Evolutionary conservation across 805 yeast genomes (phyloP).

Genomic region (Zygosaccharomyces gambellarensis): DNA sequence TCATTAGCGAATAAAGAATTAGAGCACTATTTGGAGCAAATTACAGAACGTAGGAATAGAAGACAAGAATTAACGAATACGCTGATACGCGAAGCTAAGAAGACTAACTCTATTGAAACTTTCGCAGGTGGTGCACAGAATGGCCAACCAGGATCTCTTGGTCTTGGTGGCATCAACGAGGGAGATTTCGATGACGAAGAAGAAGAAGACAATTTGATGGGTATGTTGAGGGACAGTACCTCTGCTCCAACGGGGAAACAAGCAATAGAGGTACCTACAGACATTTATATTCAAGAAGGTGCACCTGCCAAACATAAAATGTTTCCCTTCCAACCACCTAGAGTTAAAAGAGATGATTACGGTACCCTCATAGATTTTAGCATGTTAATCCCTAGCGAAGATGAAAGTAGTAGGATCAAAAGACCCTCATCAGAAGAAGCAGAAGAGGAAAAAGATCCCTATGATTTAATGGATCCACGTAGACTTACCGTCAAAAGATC

Average conservation of each 20-base stretch:
- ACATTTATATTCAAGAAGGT: conserved; percentile 21
- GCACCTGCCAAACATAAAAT: conserved; percentile 43
- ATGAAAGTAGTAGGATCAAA: conserved; percentile 37
- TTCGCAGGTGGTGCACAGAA: conserved; percentile 3
- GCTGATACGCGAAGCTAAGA: conserved; percentile 32
- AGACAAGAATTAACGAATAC: conserved; percentile 34
- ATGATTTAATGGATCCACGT: conserved; percentile 24
- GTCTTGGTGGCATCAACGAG: conserved; percentile 4
- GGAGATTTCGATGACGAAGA: conserved; percentile 26
- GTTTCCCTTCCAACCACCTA: conserved; percentile 69
- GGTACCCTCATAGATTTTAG: conserved; percentile 70
- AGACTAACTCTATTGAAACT: conserved; percentile 19
- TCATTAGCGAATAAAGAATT: conserved; percentile 48
- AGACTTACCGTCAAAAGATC: conserved; percentile 21
- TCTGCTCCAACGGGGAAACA: conserved; percentile 6
- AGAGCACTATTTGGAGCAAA: conserved; percentile 41
- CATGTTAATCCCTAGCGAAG: conserved; percentile 52
- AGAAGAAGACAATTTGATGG: conserved; percentile 34
- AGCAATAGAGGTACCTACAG: conserved; percentile 27
- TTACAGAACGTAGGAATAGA: conserved; percentile 43
- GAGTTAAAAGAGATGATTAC: conserved; percentile 74
- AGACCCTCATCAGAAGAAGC: conserved; percentile 23
- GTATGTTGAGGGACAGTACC: conserved; percentile 16
- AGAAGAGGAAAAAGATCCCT: conserved; percentile 27
- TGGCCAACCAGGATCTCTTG: conserved; percentile 3